Evolutionary conservation across 495 filamentous ascomycete species (phyloP).

Genomic region (Penicillium herquei): DNA sequence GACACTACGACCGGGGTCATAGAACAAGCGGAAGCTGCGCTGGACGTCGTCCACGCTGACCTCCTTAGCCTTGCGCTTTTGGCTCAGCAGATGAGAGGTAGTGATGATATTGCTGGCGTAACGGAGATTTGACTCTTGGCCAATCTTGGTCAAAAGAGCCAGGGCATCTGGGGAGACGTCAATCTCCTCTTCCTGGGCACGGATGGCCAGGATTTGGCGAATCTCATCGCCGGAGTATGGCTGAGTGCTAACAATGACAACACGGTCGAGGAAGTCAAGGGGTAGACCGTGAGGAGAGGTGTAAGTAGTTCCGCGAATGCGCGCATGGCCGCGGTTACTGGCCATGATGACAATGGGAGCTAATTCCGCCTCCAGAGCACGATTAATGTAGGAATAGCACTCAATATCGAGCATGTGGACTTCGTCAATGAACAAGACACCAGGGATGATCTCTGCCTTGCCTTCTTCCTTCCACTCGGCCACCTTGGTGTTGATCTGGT

Average conservation of each 20-base stretch:
- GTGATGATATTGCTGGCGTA: slow-evolving; percentile 97
- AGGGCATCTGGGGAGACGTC: slow-evolving; percentile 86
- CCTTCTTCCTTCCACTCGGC: slow-evolving; percentile 99
- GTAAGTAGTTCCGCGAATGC: slow-evolving; percentile 90
- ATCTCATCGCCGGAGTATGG: slow-evolving; percentile 85
- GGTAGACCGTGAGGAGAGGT: slow-evolving; percentile 89
- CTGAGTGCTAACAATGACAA: slow-evolving; percentile 94
- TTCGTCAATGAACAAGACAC: slow-evolving; percentile 97
- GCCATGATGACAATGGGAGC: slow-evolving; percentile 99
- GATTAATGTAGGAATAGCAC: slow-evolving; percentile 98
- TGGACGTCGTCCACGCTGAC: slow-evolving; percentile 87
- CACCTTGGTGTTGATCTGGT: slow-evolving; percentile 98
- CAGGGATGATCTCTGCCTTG: slow-evolving; percentile 96
- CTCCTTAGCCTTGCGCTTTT: slow-evolving; percentile 78
- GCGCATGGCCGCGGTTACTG: slow-evolving; percentile 92
- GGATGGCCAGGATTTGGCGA: slow-evolving; percentile 82
- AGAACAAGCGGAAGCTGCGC: slow-evolving; percentile 90
- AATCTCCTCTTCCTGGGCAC: slow-evolving; percentile 93
- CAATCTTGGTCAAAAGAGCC: slow-evolving; percentile 90
- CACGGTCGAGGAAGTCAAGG: slow-evolving; percentile 92
- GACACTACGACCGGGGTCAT: slow-evolving; percentile 81
- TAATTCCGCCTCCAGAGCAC: slow-evolving; percentile 88
- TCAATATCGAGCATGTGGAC: slow-evolving; percentile 99
- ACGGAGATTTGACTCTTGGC: slow-evolving; percentile 84
- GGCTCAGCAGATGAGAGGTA: slow-evolving; percentile 75